These are phyloP conservation scores for Mortierella sp. DNA, from an alignment of 371 early-diverging fungal species.

Conservation along the genomic window DNA sequence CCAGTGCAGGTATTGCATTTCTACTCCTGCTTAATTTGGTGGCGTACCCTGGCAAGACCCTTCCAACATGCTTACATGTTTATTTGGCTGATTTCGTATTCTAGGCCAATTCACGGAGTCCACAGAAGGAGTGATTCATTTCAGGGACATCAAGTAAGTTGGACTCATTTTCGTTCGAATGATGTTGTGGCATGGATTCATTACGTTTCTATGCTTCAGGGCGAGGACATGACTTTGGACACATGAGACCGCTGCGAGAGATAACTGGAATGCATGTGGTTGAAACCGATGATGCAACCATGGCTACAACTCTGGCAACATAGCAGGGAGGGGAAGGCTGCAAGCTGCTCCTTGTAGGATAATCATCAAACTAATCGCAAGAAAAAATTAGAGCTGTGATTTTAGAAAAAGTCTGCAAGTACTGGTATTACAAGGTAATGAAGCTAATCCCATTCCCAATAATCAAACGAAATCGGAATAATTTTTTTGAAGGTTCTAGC, in stretches of 20 bases:
- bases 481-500: neutral
- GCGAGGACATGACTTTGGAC: neutral
- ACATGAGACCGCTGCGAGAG: neutral
- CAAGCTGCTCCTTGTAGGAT: neutral
- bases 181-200: neutral
- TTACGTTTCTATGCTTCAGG: neutral
- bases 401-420: conserved; percentile 93
- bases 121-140: conserved; percentile 84
- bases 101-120: conserved; percentile 93
- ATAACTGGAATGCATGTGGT: too few relatives aligned
- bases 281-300: too few relatives aligned
- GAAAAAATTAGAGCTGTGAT: conserved; percentile 78
- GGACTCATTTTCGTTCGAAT: neutral
- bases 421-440: conserved; percentile 83
- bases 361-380: neutral
- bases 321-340: too few relatives aligned
- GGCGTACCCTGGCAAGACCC: conserved; percentile 18
- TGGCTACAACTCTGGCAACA: too few relatives aligned
- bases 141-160: conserved; percentile 91
- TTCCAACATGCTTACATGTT: neutral
- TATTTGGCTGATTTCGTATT: neutral
- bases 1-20: conserved; percentile 72
- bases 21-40: conserved; percentile 13
- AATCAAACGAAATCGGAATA: too few relatives aligned
- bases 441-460: neutral